Evolutionary conservation across 2,329 filamentous ascomycete species (phyloP), one percentile per base, ranked within the genome.

Genomic region (Xylariaceae sp.): DNA sequence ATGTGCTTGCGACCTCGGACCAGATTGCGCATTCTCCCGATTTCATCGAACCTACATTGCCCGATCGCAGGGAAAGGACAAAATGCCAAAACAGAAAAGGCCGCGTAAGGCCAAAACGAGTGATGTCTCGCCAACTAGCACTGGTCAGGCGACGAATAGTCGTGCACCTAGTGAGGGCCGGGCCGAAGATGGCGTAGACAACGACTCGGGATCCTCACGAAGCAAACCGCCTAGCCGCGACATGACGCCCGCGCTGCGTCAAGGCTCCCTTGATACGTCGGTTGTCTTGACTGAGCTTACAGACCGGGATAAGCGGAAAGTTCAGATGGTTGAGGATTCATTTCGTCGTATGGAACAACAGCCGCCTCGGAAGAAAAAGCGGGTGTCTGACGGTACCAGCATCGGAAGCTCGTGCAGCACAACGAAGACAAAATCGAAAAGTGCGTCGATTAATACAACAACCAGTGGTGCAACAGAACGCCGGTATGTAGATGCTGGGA

Each of bases 221-320:
- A 85, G 83, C 72, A 88, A 88, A 64, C 81, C 84, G 9, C 77
- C 80, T 0, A 87, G 84, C 63, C 79, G 85, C 50, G 85, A 88
- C 60, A 74, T 81, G 59, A 87, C 85, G 2, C 85, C 85, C 2
- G 72, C 72, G 2, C 69, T 76, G 15, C 75, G 78, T 6, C 79
- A 84, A 61, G 84, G 83, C 22, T 80, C 81, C 0, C 79, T 82
- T 53, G 78, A 85, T 48, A 80, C 80, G 9, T 68, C 80, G 1
- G 80, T 79, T 3, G 83, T 85, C 61, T 70, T 85, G 53, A 85
- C 81, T 0, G 83, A 84, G 58, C 80, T 79, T 6, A 85, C 84
- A 0, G 83, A 86, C 58, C 78, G 84, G 29, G 84, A 87, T 57
- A 86, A 87, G 69, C 74, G 84, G 34, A 87, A 87, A 61, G 78